These are phyloP conservation scores for Amanita phalloides DNA, from an alignment of 768 basidiomycete species.

Conservation along the genomic window DNA sequence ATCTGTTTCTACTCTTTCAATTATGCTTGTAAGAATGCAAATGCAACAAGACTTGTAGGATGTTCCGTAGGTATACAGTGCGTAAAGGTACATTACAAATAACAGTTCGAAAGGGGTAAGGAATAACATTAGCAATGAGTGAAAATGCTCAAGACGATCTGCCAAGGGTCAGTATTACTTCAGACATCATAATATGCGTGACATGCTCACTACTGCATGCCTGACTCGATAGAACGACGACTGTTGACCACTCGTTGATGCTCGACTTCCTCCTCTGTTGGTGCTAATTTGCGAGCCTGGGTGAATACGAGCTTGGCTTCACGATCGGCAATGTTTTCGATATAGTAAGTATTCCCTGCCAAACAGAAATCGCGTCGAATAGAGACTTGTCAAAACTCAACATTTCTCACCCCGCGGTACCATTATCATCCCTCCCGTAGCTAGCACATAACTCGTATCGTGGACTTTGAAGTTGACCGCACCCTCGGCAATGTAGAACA, in stretches of 20 bases:
- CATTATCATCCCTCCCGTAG: slow-evolving; percentile 79
- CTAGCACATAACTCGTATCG: slow-evolving; percentile 64
- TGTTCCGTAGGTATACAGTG: no score
- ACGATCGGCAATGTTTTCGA: slow-evolving; percentile 77
- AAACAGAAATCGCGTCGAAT: neutral
- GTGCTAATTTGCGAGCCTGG: slow-evolving; percentile 52
- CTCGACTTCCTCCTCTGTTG: slow-evolving; percentile 1
- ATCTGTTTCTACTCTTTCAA: no score
- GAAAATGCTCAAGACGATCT: neutral
- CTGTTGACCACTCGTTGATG: neutral
- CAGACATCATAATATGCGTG: neutral
- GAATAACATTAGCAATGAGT: neutral
- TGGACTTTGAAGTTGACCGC: slow-evolving; percentile 83
- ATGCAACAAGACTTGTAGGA: no score
- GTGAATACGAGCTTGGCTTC: slow-evolving; percentile 86
- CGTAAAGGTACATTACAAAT: no score
- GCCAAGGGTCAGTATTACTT: neutral
- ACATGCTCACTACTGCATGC: neutral
- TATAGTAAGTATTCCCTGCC: slow-evolving; percentile 81
- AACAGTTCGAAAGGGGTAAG: neutral
- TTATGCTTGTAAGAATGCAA: no score
- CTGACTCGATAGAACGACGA: slow-evolving; percentile 2
- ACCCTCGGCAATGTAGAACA: slow-evolving; percentile 72
- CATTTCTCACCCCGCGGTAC: slow-evolving; percentile 68
- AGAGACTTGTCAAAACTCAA: neutral